A percentile compares a stretch with the other conserved stretches of the same genome.
Conservation (phyloP, 1,284 basidiomycete species). For the Sparassis latifolia region DNA sequence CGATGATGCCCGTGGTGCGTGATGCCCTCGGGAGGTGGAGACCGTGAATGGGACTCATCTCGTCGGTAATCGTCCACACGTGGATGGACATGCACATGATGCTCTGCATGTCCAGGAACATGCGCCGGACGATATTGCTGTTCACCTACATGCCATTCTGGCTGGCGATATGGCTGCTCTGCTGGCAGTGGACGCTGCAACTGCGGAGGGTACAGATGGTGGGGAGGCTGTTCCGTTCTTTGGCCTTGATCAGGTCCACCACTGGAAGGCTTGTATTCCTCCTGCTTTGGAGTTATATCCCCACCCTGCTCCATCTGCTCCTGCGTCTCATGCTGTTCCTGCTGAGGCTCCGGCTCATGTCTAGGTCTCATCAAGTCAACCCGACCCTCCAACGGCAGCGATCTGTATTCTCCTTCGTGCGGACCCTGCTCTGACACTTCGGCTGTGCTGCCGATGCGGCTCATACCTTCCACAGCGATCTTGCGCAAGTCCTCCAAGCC, state of each 20-base stretch:
- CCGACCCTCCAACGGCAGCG: slow-evolving; percentile 79
- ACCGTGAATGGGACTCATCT: slow-evolving; percentile 7
- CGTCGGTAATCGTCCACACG: slow-evolving; percentile 6
- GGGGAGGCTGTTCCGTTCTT: too few relatives aligned
- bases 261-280: too few relatives aligned
- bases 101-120: slow-evolving; percentile 1
- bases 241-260: too few relatives aligned
- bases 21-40: slow-evolving; percentile 5
- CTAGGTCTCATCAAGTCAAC: slow-evolving; percentile 75
- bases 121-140: neutral
- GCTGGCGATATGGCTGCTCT: slow-evolving; percentile 10
- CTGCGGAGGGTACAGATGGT: neutral
- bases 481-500: slow-evolving; percentile 66
- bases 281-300: slow-evolving; percentile 14
- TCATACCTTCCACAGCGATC: slow-evolving; percentile 57
- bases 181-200: slow-evolving; percentile 6
- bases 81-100: neutral
- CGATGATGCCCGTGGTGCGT: slow-evolving; percentile 3
- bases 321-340: neutral
- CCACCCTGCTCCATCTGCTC: slow-evolving; percentile 2
- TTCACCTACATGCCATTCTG: slow-evolving; percentile 3
- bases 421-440: slow-evolving; percentile 6
- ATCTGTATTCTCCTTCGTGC: slow-evolving; percentile 68
- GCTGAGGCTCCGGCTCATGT: slow-evolving; percentile 24
- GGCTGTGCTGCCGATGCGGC: slow-evolving; percentile 10